These are phyloP conservation scores for Globisporangium middletonii DNA, from an alignment of 352 stramenopile species.

Conservation along the genomic window DNA sequence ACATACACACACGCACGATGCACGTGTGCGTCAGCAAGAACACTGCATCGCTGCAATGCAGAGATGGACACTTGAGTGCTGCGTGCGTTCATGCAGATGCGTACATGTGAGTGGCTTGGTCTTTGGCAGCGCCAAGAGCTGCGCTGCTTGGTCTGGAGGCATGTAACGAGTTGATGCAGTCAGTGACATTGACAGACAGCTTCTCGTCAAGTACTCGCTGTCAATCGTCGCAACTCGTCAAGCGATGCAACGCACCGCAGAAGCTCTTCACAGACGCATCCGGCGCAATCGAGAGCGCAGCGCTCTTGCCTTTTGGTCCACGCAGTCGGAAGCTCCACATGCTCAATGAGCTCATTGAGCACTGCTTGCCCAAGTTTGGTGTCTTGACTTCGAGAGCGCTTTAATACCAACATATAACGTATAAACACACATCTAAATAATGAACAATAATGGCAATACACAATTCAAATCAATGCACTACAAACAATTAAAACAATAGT, in stretches of 20 bases:
- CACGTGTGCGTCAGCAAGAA: background rate
- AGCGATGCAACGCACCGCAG: conserved; percentile 27
- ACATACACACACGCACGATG: background rate
- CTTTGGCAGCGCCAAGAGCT: conserved; percentile 36
- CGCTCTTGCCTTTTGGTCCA: conserved; percentile 46
- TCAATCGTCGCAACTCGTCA: background rate
- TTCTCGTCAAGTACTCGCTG: background rate
- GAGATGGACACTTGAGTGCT: background rate
- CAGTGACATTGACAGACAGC: background rate
- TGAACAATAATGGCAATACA: too few species aligned
- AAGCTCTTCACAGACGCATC: conserved; percentile 34
- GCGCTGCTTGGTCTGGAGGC: conserved; percentile 29
- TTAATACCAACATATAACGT: too few species aligned
- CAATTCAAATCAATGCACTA: too few species aligned
- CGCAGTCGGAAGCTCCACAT: conserved; percentile 71
- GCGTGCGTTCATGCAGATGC: conserved; percentile 3
- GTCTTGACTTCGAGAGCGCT: too few species aligned
- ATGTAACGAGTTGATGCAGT: conserved; percentile 2
- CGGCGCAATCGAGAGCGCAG: conserved; percentile 42
- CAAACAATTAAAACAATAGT: too few species aligned
- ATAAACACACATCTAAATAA: too few species aligned
- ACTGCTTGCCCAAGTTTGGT: too few species aligned
- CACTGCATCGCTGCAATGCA: background rate
- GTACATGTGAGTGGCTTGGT: conserved; percentile 46
- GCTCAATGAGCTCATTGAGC: background rate